Percentiles rank a stretch among this genome's conserved stretches.
phyloP scores from a whole-genome alignment of 768 basidiomycete genomes.

The Auricularia heimuer region DNA sequence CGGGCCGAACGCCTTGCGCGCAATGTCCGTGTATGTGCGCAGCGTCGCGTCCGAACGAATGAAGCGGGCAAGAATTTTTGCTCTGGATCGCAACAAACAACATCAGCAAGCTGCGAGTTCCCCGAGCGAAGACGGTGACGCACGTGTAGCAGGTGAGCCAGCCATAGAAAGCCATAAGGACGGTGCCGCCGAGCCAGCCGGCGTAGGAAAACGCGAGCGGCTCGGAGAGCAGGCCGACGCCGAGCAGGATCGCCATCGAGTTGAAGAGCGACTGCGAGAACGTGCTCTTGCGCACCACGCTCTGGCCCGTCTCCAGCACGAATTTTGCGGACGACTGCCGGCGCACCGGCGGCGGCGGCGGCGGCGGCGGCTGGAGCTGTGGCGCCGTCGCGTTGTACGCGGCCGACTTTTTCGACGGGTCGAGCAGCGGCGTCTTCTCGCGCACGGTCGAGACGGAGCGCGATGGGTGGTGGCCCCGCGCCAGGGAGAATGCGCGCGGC shows the following conservation, averaged over 20 bases:
- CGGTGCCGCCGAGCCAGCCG: conserved; percentile 75
- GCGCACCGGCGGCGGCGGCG: neutral
- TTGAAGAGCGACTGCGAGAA: conserved; percentile 55
- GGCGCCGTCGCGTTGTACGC: neutral
- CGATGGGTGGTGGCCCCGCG: neutral
- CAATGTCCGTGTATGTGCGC: conserved; percentile 83
- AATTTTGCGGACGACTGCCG: neutral
- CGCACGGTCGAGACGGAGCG: neutral
- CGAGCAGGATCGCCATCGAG: conserved; percentile 73
- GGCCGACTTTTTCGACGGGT: neutral
- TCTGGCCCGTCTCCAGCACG: neutral
- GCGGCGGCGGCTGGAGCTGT: neutral
- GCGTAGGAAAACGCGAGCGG: conserved; percentile 87
- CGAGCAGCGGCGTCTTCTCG: neutral
- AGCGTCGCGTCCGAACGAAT: conserved; percentile 61
- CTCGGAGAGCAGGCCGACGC: conserved; percentile 83
- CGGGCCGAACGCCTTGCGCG: conserved; percentile 77
- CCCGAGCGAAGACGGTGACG: conserved; percentile 16
- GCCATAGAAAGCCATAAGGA: conserved; percentile 68
- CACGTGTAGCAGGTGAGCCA: conserved; percentile 84
- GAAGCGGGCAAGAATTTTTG: conserved; percentile 74
- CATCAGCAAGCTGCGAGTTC: neutral
- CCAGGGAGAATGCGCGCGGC: neutral
- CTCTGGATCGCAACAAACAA: conserved; percentile 34
- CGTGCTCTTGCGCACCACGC: conserved; percentile 2